Evolutionary conservation across 1,284 basidiomycete species (phyloP), one percentile per base, ranked within the genome.

Genomic region (Fistulina hepatica): DNA sequence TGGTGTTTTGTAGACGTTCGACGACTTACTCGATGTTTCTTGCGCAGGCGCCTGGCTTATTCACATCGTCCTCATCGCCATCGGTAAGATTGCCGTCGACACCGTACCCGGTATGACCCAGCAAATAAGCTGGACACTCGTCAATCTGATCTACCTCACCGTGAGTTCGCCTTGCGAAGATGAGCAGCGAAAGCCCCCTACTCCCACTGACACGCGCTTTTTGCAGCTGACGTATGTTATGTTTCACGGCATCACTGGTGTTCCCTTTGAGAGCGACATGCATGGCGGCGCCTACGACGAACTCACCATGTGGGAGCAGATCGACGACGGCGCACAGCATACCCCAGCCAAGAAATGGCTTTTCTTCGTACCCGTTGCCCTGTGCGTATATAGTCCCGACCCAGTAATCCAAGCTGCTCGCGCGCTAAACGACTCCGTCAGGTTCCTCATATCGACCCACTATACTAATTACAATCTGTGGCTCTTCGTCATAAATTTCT

Each of bases 281-380:
- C 82, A 86, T 48, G 81, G 81, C 10, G 95, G 95, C 28, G 94
- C 89, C 5, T 98, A 95, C 62, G 94, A 98, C 57, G 89, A 97
- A 50, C 71, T 98, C 34, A 98, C 95, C 1, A 65, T 99, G 19
- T 99, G 94, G 94, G 94, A 99, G 58, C 94, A 99, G 70, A 99
- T 99, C 44, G 94, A 99, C 59, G 84, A 90, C 43, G 94, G 94
- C 26, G 94, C 93, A 0, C 94, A 98, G 54, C 95, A 98, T 61
- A 99, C 94, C 2, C 94, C 94, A 0, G 82, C 94, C 3, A 97
- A 94, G 67, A 99, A 99, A 58, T 98, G 93, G 90, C 67, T 99
- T 27, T 78, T 95, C 40, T 81, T 76, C 41, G 81, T 95, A 7
- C 94, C 94, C 2, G 85, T 97, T 51, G 74, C 75, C 23, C 65